A percentile compares a stretch with the other conserved stretches of the same genome.
Evolutionary conservation across 176 grass and related monocot genomes (phyloP).

Genomic region (Hyparrhenia diplandra): DNA sequence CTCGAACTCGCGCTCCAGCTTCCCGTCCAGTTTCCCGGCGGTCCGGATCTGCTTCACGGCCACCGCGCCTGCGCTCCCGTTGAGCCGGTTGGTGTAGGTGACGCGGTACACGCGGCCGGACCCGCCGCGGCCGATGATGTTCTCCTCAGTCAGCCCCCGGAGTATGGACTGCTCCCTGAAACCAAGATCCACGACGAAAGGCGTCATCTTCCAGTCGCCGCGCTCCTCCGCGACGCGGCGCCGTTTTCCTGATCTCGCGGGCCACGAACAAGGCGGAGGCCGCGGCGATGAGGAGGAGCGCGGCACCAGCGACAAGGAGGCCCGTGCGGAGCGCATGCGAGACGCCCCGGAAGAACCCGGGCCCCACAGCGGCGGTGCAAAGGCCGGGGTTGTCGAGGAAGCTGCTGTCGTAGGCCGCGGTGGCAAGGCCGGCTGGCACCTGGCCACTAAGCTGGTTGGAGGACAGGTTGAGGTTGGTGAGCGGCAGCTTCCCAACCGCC

Average conservation of each 20-base stretch:
- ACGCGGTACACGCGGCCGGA: conserved; percentile 68
- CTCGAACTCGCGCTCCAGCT: conserved; percentile 63
- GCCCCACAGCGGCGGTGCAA: conserved; percentile 27
- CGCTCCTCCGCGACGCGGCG: conserved; percentile 20
- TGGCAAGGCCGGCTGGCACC: conserved; percentile 50
- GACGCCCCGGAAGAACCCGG: conserved; percentile 25
- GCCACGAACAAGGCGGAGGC: conserved; percentile 26
- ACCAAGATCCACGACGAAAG: conserved; percentile 50
- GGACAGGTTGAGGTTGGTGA: conserved; percentile 66
- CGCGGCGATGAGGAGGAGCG: conserved; percentile 32
- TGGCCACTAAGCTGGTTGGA: conserved; percentile 69
- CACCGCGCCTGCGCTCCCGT: conserved; percentile 29
- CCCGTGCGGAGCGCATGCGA: conserved; percentile 41
- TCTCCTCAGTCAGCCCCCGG: conserved; percentile 64
- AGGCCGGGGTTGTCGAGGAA: conserved; percentile 70
- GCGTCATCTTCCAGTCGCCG: conserved; percentile 62
- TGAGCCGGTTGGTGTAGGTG: conserved; percentile 32
- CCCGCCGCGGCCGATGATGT: conserved; percentile 61
- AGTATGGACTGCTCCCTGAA: conserved; percentile 51
- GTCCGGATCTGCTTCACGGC: conserved; percentile 77
- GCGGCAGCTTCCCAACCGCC: conserved; percentile 12
- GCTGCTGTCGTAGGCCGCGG: conserved; percentile 37
- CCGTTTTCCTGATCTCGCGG: conserved; percentile 33
- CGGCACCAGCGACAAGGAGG: conserved; percentile 39
- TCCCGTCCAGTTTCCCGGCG: conserved; percentile 35